Evolutionary conservation across 2,329 filamentous ascomycete species (phyloP).

Genomic region (Colletotrichum gigasporum): DNA sequence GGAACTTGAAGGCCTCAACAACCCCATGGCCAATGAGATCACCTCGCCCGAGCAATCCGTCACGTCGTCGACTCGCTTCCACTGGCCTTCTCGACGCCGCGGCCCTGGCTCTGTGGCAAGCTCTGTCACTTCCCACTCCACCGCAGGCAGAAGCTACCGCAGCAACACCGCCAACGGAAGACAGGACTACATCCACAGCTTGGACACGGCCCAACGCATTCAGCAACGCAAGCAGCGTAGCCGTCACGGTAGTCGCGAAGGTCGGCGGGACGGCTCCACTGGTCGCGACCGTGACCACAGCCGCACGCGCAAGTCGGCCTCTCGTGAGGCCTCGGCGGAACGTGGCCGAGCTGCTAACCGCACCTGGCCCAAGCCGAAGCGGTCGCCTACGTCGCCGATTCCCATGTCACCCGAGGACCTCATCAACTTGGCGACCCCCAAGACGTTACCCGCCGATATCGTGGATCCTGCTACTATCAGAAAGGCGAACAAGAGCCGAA

Average conservation of each 20-base stretch:
- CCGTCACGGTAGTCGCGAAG: conserved; percentile 62
- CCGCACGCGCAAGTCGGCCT: conserved; percentile 57
- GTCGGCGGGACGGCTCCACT: conserved; percentile 50
- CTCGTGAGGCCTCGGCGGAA: conserved; percentile 73
- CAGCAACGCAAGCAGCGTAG: conserved; percentile 60
- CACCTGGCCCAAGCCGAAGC: conserved; percentile 78
- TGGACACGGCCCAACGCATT: conserved; percentile 80
- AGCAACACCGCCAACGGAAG: conserved; percentile 60
- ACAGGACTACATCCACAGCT: conserved; percentile 85
- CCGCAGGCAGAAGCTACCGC: conserved; percentile 59
- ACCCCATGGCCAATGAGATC: conserved; percentile 60
- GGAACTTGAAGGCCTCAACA: conserved; percentile 55
- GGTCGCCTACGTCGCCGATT: conserved; percentile 90
- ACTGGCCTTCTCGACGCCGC: conserved; percentile 64
- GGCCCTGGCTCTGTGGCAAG: conserved; percentile 66
- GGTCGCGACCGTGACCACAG: conserved; percentile 55
- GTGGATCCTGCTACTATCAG: conserved; percentile 55
- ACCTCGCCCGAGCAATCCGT: conserved; percentile 67
- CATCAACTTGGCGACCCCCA: conserved; percentile 66
- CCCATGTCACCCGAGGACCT: conserved; percentile 94
- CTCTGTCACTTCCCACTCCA: conserved; percentile 66
- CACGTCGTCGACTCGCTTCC: conserved; percentile 61
- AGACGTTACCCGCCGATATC: conserved; percentile 36
- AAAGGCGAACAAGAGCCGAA: conserved; percentile 49
- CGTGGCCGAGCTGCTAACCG: conserved; percentile 73